Evolutionary conservation across 208 protist genomes (phyloP).

Genomic region (Leishmania turanica): DNA sequence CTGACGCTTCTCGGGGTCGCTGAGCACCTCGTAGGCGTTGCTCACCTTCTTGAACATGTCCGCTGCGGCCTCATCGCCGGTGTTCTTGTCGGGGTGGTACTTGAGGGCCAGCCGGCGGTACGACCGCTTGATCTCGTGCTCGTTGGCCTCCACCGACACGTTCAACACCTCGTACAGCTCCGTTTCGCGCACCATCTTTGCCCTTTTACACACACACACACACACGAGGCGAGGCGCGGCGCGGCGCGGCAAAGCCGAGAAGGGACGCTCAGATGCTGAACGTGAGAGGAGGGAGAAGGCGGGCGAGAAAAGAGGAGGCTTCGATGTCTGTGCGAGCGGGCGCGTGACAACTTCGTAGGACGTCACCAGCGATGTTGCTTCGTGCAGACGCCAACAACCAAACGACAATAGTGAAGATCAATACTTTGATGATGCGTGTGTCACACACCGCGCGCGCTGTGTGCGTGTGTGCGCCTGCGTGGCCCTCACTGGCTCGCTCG

Average conservation of each 20-base stretch:
- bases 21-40: conserved; percentile 97
- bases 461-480: not conserved
- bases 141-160: conserved; percentile 66
- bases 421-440: not conserved
- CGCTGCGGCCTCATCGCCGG: conserved; percentile 67
- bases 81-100: conserved; percentile 93
- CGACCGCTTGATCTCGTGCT: conserved; percentile 89
- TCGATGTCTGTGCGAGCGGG: not conserved
- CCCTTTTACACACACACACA: not conserved
- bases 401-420: not conserved
- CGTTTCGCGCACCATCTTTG: conserved; percentile 83
- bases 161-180: conserved; percentile 89
- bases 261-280: not conserved
- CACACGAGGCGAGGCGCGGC: not conserved
- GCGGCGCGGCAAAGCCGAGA: not conserved
- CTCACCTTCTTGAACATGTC: conserved; percentile 94
- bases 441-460: not conserved
- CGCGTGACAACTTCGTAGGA: not conserved
- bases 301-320: not conserved
- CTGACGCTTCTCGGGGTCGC: conserved; percentile 94
- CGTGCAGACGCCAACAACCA: not conserved
- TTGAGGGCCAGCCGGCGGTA: conserved; percentile 84
- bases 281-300: not conserved
- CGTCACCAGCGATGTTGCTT: not conserved
- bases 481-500: not conserved